Evolutionary conservation across 768 basidiomycete genomes (phyloP).

Genomic region (Plicaturopsis crispa): DNA sequence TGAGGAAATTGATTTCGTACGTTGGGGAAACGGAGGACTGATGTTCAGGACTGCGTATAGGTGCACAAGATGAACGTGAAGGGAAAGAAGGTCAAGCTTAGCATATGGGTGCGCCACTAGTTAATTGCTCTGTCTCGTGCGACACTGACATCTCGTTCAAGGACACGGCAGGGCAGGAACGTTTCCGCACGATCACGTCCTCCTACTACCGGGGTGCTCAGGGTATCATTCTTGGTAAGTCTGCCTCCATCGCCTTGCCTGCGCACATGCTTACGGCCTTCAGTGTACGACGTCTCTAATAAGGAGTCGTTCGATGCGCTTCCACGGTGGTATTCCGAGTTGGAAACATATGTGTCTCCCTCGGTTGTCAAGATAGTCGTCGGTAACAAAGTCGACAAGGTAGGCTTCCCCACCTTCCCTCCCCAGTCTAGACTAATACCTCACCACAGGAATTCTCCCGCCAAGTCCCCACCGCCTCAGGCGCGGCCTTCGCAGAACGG

Average conservation of each 20-base stretch:
- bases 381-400: constrained; percentile 93
- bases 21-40: neutral
- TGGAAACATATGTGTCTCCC: constrained; percentile 85
- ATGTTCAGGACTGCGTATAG: constrained; percentile 24
- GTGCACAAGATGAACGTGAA: constrained; percentile 85
- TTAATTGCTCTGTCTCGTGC: neutral
- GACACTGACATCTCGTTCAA: constrained; percentile 20
- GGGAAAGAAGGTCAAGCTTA: constrained; percentile 82
- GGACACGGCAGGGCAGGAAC: constrained; percentile 97
- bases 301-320: constrained; percentile 91
- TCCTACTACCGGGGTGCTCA: constrained; percentile 92
- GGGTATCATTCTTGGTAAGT: constrained; percentile 67
- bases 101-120: constrained; percentile 80
- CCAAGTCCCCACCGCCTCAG: constrained; percentile 77
- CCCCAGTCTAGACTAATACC: neutral
- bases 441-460: constrained; percentile 74
- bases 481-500: constrained; percentile 67
- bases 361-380: constrained; percentile 93
- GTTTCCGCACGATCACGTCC: constrained; percentile 91
- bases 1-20: constrained; percentile 26
- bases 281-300: constrained; percentile 94
- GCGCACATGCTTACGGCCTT: neutral
- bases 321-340: constrained; percentile 87
- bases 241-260: neutral
- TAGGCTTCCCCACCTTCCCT: constrained; percentile 11